These are phyloP conservation scores for Coemansia sp. DNA, from an alignment of 192 early-diverging fungal species.

Conservation along the genomic window DNA sequence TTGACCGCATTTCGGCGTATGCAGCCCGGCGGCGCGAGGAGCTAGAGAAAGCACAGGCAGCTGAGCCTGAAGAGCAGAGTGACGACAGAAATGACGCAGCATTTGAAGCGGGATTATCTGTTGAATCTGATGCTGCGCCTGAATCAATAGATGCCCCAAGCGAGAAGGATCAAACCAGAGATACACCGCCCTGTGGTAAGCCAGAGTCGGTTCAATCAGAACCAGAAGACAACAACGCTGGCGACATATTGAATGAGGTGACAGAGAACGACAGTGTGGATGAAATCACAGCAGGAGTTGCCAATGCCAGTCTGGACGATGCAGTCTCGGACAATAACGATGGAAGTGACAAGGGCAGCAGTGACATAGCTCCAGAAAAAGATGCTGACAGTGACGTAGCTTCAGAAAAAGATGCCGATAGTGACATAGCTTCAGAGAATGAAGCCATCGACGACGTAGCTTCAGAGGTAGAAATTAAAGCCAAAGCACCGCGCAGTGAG, in stretches of 20 bases:
- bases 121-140: not conserved
- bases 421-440: too few species aligned
- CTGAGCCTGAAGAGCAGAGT: conserved; percentile 5
- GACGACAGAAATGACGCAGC: not conserved
- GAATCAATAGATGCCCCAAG: not conserved
- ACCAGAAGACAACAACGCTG: not conserved
- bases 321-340: not conserved
- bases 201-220: not conserved
- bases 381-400: not conserved
- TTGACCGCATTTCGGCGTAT: conserved; percentile 91
- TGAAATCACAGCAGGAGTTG: not conserved
- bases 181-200: too few species aligned
- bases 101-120: not conserved
- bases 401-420: too few species aligned
- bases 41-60: conserved; percentile 42
- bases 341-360: not conserved
- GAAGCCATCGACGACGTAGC: too few species aligned
- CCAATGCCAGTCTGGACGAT: not conserved
- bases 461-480: too few species aligned
- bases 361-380: not conserved
- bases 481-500: conserved; percentile 16
- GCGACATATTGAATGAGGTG: not conserved
- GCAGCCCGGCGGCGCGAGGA: conserved; percentile 78
- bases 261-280: not conserved
- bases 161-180: not conserved